phyloP scores from a whole-genome alignment of 768 basidiomycete species.

The Tylopilus sp. region DNA sequence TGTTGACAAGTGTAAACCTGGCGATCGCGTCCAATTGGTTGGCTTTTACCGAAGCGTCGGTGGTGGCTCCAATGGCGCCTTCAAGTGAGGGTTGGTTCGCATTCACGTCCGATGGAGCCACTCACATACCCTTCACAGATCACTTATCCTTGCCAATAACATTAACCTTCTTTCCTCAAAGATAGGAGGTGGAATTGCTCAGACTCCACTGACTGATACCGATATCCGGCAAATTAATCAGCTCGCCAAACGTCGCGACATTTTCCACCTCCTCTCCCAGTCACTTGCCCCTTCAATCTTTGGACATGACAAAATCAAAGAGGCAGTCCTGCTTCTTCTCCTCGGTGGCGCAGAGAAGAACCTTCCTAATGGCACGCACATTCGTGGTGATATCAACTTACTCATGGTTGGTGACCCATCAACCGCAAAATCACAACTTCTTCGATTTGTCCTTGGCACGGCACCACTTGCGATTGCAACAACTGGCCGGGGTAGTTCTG shows the following conservation, averaged over 20 bases:
- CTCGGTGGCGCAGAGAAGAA: conserved; percentile 99
- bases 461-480: conserved; percentile 98
- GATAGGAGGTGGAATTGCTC: conserved; percentile 91
- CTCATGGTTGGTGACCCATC: conserved; percentile 99
- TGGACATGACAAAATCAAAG: conserved; percentile 95
- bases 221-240: conserved; percentile 97
- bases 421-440: conserved; percentile 96
- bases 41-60: conserved; percentile 94
- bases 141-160: conserved; percentile 91
- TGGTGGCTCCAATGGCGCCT: conserved; percentile 86
- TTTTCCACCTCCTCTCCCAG: conserved; percentile 85
- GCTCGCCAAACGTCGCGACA: conserved; percentile 80
- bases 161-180: conserved; percentile 93
- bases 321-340: conserved; percentile 86
- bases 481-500: conserved; percentile 96
- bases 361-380: conserved; percentile 93
- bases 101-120: conserved; percentile 3
- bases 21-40: conserved; percentile 95
- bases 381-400: conserved; percentile 98
- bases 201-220: conserved; percentile 84
- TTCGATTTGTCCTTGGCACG: conserved; percentile 93
- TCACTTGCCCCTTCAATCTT: conserved; percentile 98
- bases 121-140: conserved; percentile 46
- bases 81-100: conserved; percentile 62
- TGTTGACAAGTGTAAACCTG: conserved; percentile 96